These are phyloP conservation scores for Lentinula sp. DNA, from an alignment of 768 basidiomycete species.

Conservation along the genomic window DNA sequence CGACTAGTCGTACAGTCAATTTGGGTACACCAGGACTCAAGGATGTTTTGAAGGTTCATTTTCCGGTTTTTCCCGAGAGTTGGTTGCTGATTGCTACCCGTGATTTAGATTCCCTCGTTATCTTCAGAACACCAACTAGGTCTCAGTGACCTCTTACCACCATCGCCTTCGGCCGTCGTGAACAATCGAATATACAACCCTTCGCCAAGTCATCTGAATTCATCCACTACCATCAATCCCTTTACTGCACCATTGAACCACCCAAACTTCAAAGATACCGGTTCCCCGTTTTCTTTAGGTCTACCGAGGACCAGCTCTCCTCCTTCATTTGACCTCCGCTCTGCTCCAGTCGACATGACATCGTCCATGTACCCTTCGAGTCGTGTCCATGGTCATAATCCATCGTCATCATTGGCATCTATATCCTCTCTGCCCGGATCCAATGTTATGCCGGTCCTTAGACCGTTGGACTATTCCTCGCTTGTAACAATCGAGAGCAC, in stretches of 20 bases:
- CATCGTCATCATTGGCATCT: slow-evolving; percentile 27
- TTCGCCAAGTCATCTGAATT: slow-evolving; percentile 32
- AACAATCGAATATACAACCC: slow-evolving; percentile 29
- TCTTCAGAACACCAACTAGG: slow-evolving; percentile 68
- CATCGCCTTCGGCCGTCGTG: slow-evolving; percentile 54
- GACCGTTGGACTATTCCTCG: slow-evolving; percentile 64
- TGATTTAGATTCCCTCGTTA: slow-evolving; percentile 52
- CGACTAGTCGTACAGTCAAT: slow-evolving; percentile 23
- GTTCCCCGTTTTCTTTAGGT: slow-evolving; percentile 29
- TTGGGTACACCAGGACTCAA: slow-evolving; percentile 55
- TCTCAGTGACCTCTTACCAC: slow-evolving; percentile 64
- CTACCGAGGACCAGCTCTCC: slow-evolving; percentile 25
- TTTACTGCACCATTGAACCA: slow-evolving; percentile 13
- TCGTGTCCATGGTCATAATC: slow-evolving; percentile 19
- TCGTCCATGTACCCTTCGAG: slow-evolving; percentile 18
- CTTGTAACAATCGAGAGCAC: slow-evolving; percentile 52
- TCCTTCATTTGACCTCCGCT: slow-evolving; percentile 19
- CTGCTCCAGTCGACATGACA: slow-evolving; percentile 15
- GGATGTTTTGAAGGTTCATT: slow-evolving; percentile 63
- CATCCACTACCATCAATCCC: slow-evolving; percentile 12
- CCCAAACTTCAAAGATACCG: slow-evolving; percentile 17
- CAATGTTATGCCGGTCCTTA: slow-evolving; percentile 39
- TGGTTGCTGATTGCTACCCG: neutral
- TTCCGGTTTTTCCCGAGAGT: too few relatives aligned
- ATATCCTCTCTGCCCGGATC: slow-evolving; percentile 17